Conservation (phyloP, 495 filamentous ascomycete genomes). For the Margaritispora aquatica region DNA sequence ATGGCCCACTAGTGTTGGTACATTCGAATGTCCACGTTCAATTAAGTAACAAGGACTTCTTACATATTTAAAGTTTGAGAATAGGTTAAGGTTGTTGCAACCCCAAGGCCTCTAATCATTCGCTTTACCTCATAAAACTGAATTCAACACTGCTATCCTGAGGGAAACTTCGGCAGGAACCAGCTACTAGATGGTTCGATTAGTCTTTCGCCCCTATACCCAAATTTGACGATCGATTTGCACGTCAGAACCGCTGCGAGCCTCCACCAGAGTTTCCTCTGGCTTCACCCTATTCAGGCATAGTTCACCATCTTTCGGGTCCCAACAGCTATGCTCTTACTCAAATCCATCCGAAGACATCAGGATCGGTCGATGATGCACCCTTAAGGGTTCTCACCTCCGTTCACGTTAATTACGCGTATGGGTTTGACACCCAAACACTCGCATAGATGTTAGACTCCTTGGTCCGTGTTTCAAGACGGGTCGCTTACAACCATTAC, state of each 20-base stretch:
- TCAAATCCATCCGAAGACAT: constrained; percentile 73
- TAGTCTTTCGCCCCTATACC: constrained; percentile 59
- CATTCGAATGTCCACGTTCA: constrained; percentile 65
- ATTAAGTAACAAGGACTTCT: constrained; percentile 65
- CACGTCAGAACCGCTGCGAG: constrained; percentile 68
- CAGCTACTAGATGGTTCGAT: constrained; percentile 66
- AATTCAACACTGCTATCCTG: constrained; percentile 68
- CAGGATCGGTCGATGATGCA: constrained; percentile 68
- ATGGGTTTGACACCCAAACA: constrained; percentile 65
- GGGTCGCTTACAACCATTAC: constrained; percentile 56
- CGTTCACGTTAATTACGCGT: constrained; percentile 67
- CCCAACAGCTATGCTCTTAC: constrained; percentile 68
- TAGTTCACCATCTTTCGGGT: constrained; percentile 67
- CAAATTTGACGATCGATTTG: constrained; percentile 68
- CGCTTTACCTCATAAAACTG: constrained; percentile 75
- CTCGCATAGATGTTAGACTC: constrained; percentile 65
- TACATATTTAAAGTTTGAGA: constrained; percentile 76
- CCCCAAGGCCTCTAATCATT: constrained; percentile 74
- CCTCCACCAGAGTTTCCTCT: constrained; percentile 73
- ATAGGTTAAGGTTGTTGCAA: constrained; percentile 68
- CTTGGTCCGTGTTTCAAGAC: constrained; percentile 72
- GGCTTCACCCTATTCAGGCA: constrained; percentile 69
- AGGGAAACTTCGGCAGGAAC: constrained; percentile 69
- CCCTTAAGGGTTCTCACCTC: constrained; percentile 50
- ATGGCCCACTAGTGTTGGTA: constrained; percentile 59